Conservation (phyloP, 2,329 filamentous ascomycete genomes). For the Aschersonia sp. region DNA sequence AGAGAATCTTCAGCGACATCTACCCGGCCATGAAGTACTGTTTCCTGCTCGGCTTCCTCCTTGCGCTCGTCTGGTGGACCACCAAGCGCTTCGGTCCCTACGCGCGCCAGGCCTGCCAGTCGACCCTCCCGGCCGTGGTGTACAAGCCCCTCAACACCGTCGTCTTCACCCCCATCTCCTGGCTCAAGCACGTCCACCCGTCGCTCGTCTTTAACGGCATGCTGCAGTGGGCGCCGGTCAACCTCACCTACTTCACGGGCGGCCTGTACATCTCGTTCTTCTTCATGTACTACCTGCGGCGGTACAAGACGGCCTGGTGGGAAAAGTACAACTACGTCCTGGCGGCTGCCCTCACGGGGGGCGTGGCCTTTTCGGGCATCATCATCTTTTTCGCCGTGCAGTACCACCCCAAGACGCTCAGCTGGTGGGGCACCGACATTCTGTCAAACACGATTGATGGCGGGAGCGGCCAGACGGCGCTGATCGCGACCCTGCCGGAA, state of each 20-base stretch:
- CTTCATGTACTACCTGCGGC: slow-evolving; percentile 28
- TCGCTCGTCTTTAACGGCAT: slow-evolving; percentile 25
- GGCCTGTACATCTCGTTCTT: slow-evolving; percentile 23
- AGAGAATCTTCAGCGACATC: slow-evolving; percentile 22
- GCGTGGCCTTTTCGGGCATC: slow-evolving; percentile 24
- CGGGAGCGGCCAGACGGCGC: slow-evolving; percentile 1
- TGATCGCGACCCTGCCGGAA: not conserved
- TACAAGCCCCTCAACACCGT: slow-evolving; percentile 6
- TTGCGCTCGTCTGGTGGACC: slow-evolving; percentile 29
- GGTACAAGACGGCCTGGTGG: slow-evolving; percentile 25
- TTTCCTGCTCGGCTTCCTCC: slow-evolving; percentile 22
- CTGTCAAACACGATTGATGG: slow-evolving; percentile 1
- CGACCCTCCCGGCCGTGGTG: slow-evolving; percentile 3
- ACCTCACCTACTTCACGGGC: slow-evolving; percentile 26
- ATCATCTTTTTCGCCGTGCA: slow-evolving; percentile 27
- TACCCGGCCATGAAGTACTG: slow-evolving; percentile 29
- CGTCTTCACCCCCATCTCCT: slow-evolving; percentile 7
- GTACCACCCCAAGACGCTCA: slow-evolving; percentile 19
- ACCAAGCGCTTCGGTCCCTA: slow-evolving; percentile 48
- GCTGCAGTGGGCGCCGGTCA: slow-evolving; percentile 27
- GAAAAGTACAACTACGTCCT: slow-evolving; percentile 31
- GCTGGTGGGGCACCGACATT: slow-evolving; percentile 23
- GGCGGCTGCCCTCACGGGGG: slow-evolving; percentile 22
- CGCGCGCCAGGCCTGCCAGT: slow-evolving; percentile 1
- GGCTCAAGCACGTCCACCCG: slow-evolving; percentile 23